phyloP scores from a whole-genome alignment of 2,329 filamentous ascomycete genomes.

The Apiospora kogelbergensis region DNA sequence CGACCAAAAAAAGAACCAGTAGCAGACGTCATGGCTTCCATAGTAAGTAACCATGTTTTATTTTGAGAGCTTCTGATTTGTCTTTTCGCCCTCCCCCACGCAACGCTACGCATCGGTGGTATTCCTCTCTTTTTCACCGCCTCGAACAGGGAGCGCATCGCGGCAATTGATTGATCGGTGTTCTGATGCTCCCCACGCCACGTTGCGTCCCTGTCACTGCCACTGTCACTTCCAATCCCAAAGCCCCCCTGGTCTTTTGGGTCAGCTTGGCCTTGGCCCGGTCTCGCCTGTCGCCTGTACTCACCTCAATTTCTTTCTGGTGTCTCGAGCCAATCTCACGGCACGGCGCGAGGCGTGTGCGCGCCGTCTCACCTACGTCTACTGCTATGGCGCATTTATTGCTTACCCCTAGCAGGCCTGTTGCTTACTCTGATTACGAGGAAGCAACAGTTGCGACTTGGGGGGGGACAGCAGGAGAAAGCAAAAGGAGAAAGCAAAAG shows the following conservation, averaged over 20 bases:
- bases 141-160: constrained; percentile 1
- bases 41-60: constrained; percentile 27
- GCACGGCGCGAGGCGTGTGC: constrained; percentile 17
- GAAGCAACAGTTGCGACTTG: background rate
- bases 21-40: constrained; percentile 32
- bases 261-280: constrained; percentile 3
- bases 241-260: background rate
- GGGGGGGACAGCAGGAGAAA: background rate
- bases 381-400: background rate
- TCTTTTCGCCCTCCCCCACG: background rate
- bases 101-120: constrained; percentile 8
- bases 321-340: constrained; percentile 10
- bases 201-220: background rate
- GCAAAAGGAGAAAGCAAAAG: background rate
- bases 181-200: constrained; percentile 11
- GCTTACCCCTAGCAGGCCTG: background rate
- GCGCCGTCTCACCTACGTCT: constrained; percentile 3
- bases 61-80: constrained; percentile 13
- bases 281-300: constrained; percentile 3
- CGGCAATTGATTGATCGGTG: constrained; percentile 2
- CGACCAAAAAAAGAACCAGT: background rate
- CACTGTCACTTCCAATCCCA: background rate
- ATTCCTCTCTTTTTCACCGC: background rate
- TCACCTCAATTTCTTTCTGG: constrained; percentile 10
- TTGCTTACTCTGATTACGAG: background rate